Evolutionary conservation across 139 green algal genomes (phyloP).

Genomic region (Coccomyxa sp.): DNA sequence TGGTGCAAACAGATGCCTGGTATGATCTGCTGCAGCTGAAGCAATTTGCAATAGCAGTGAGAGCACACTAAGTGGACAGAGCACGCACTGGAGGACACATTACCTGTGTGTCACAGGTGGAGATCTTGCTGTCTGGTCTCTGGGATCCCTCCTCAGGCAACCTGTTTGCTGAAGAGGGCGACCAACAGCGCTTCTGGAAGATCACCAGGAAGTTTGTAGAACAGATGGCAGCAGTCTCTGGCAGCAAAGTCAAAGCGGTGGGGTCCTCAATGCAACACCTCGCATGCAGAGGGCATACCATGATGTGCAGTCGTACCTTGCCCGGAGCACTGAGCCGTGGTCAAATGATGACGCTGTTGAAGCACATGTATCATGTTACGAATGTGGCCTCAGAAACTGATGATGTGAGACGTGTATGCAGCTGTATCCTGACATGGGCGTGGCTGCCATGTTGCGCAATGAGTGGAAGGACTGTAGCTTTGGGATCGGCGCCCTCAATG

Average conservation of each 20-base stretch:
- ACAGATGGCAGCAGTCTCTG: constrained; percentile 25
- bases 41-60: background rate
- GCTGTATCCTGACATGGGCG: constrained; percentile 89
- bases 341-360: background rate
- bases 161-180: constrained; percentile 81
- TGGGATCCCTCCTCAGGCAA: constrained; percentile 76
- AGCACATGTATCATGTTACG: background rate
- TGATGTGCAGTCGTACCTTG: no score
- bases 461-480: constrained; percentile 73
- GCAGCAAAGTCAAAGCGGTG: constrained; percentile 22
- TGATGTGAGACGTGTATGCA: constrained; percentile 20
- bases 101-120: constrained; percentile 45
- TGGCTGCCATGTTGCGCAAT: constrained; percentile 88
- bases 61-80: background rate
- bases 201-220: constrained; percentile 72
- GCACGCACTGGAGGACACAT: background rate
- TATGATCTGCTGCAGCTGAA: constrained; percentile 77
- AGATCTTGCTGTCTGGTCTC: constrained; percentile 90
- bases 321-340: no score
- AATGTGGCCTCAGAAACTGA: background rate
- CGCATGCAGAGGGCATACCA: no score
- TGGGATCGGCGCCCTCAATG: constrained; percentile 63
- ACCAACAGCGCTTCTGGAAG: constrained; percentile 81
- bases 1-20: constrained; percentile 20
- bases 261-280: background rate